Evolutionary conservation across 495 filamentous ascomycete genomes (phyloP).

Genomic region (Xylaria longipes): DNA sequence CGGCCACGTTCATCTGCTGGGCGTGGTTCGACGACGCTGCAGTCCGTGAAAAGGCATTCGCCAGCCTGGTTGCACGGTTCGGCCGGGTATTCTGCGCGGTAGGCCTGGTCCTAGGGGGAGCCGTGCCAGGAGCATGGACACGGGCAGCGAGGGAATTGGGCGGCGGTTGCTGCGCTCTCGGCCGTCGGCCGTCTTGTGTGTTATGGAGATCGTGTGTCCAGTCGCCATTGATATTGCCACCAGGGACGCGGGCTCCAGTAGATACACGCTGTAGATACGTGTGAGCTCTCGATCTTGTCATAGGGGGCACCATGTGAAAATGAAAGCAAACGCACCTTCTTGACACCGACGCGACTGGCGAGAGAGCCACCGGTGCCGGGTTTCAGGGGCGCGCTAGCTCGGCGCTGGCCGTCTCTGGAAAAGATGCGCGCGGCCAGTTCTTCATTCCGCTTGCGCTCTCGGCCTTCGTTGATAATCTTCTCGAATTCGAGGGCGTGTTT

Average conservation of each 20-base stretch:
- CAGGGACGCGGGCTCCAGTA: slow-evolving; percentile 47
- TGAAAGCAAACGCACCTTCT: slow-evolving; percentile 62
- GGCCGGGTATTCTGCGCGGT: slow-evolving; percentile 35
- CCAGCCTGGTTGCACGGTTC: slow-evolving; percentile 35
- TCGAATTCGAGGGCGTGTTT: slow-evolving; percentile 63
- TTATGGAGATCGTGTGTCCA: slow-evolving; percentile 65
- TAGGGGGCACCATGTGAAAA: background rate
- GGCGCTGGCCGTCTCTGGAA: slow-evolving; percentile 60
- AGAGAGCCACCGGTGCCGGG: slow-evolving; percentile 53
- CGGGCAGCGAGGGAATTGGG: slow-evolving; percentile 52
- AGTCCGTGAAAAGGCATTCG: slow-evolving; percentile 34
- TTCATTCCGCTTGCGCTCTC: slow-evolving; percentile 72
- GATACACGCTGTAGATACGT: slow-evolving; percentile 31
- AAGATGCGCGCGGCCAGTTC: slow-evolving; percentile 75
- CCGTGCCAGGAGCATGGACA: slow-evolving; percentile 48
- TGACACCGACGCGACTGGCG: slow-evolving; percentile 76
- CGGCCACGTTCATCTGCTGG: slow-evolving; percentile 25
- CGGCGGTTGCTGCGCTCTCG: slow-evolving; percentile 40
- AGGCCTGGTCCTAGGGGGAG: slow-evolving; percentile 27
- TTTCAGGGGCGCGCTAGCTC: slow-evolving; percentile 63
- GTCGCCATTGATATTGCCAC: slow-evolving; percentile 58
- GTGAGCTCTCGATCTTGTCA: background rate
- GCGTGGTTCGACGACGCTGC: slow-evolving; percentile 37
- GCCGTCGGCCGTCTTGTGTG: slow-evolving; percentile 38
- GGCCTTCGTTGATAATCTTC: slow-evolving; percentile 70